phyloP scores from a whole-genome alignment of 106 monocot genomes.

The Alisma plantagoaquatica region DNA sequence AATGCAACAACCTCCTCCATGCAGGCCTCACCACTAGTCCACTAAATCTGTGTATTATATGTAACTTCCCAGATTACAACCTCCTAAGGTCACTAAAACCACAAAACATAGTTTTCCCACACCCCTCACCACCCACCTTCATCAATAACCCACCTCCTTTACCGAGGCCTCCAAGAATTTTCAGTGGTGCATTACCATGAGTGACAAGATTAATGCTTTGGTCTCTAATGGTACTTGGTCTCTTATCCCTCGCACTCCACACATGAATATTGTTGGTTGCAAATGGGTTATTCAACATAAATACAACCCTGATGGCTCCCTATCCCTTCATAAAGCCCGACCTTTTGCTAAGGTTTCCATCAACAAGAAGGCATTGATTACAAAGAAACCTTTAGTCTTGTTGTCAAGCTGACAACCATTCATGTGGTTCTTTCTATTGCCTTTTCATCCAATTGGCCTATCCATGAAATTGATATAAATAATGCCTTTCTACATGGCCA shows the following conservation, averaged over 20 bases:
- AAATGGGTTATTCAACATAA: background rate
- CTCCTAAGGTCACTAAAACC: no score
- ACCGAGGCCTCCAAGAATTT: background rate
- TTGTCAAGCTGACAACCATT: background rate
- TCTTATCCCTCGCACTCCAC: background rate
- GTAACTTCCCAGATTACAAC: no score
- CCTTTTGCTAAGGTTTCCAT: background rate
- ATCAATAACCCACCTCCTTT: background rate
- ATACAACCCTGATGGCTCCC: background rate
- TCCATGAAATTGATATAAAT: background rate
- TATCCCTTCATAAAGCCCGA: background rate
- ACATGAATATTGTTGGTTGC: slow-evolving; percentile 1
- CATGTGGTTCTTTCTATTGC: background rate
- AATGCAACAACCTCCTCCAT: no score
- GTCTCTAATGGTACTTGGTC: background rate
- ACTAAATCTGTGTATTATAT: no score
- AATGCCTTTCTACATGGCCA: slow-evolving; percentile 3
- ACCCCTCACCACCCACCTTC: no score
- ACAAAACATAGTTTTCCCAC: no score
- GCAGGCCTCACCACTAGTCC: no score
- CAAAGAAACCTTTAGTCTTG: background rate
- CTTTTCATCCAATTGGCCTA: background rate
- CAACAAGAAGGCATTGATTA: background rate
- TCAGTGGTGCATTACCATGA: background rate
- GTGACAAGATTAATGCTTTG: background rate